Conservation (phyloP, 352 stramenopile genomes). For the Salisapilia sapeloensis region DNA sequence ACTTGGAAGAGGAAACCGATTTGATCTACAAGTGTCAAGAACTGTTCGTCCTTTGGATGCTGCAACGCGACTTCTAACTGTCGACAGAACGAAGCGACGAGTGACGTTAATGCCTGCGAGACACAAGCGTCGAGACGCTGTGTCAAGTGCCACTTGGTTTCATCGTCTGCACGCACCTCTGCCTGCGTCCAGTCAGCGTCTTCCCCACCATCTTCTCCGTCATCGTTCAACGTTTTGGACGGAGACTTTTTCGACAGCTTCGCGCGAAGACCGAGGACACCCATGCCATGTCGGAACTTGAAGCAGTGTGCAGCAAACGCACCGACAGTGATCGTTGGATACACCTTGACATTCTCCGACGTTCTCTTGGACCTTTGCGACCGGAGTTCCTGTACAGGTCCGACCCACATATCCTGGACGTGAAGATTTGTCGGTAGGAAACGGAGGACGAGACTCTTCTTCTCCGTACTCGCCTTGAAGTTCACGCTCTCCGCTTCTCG, state of each 20-base stretch:
- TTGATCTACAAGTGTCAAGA: slow-evolving; percentile 38
- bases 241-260: slow-evolving; percentile 38
- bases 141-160: slow-evolving; percentile 61
- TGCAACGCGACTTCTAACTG: slow-evolving; percentile 53
- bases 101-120: slow-evolving; percentile 52
- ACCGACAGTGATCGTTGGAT: slow-evolving; percentile 56
- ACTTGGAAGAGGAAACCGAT: slow-evolving; percentile 78
- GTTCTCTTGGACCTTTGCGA: slow-evolving; percentile 47
- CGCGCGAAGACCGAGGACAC: slow-evolving; percentile 48
- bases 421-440: slow-evolving; percentile 75
- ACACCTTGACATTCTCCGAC: slow-evolving; percentile 35
- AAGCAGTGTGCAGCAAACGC: slow-evolving; percentile 69
- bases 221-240: slow-evolving; percentile 17
- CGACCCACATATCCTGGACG: slow-evolving; percentile 76
- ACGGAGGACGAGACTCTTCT: slow-evolving; percentile 53
- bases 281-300: slow-evolving; percentile 60
- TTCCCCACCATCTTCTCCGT: slow-evolving; percentile 5
- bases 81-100: slow-evolving; percentile 58
- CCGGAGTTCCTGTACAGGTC: slow-evolving; percentile 37
- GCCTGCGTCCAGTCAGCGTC: slow-evolving; percentile 37
- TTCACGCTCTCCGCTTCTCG: slow-evolving; percentile 52
- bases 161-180: slow-evolving; percentile 23
- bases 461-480: slow-evolving; percentile 72
- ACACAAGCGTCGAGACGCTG: slow-evolving; percentile 66
- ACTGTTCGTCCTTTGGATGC: slow-evolving; percentile 27